Evolutionary conservation across 139 green algal species (phyloP).

Genomic region (Tetradesmus obliquus): DNA sequence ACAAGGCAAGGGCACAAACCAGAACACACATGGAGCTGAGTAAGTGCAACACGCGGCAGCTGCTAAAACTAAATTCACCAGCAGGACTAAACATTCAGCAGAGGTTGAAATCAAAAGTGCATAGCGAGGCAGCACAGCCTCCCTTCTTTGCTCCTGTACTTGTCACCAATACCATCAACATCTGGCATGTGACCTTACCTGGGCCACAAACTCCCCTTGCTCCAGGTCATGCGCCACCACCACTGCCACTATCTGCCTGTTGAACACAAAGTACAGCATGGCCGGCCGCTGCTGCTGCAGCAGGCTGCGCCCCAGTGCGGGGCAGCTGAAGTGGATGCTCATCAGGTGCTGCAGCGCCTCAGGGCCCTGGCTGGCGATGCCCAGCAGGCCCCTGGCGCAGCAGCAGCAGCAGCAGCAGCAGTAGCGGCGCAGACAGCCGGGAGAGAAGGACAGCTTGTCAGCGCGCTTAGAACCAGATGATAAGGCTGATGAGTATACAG

Average conservation of each 20-base stretch:
- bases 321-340: slow-evolving; percentile 90
- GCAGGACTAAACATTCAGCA: too few species aligned
- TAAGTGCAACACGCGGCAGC: too few species aligned
- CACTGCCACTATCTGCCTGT: slow-evolving; percentile 78
- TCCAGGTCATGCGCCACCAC: slow-evolving; percentile 92
- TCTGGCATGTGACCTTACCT: slow-evolving; percentile 60
- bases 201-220: slow-evolving; percentile 93
- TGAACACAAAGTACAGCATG: slow-evolving; percentile 99
- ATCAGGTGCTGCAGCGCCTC: slow-evolving; percentile 85
- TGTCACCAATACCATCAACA: not conserved
- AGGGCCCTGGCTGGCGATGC: slow-evolving; percentile 70
- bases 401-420: not conserved
- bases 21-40: not conserved
- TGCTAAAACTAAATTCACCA: too few species aligned
- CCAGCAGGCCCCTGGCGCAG: slow-evolving; percentile 49
- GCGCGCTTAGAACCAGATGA: too few species aligned
- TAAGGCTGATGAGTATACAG: too few species aligned
- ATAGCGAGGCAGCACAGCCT: too few species aligned
- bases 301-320: slow-evolving; percentile 44
- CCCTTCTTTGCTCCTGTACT: not conserved
- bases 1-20: slow-evolving; percentile 79
- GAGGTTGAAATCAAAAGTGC: too few species aligned
- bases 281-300: slow-evolving; percentile 53
- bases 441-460: too few species aligned
- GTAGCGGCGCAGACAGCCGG: not conserved